Evolutionary conservation across 2,329 filamentous ascomycete genomes (phyloP), one percentile per base, ranked within the genome.

Genomic region (Parafenestella ontariensis): DNA sequence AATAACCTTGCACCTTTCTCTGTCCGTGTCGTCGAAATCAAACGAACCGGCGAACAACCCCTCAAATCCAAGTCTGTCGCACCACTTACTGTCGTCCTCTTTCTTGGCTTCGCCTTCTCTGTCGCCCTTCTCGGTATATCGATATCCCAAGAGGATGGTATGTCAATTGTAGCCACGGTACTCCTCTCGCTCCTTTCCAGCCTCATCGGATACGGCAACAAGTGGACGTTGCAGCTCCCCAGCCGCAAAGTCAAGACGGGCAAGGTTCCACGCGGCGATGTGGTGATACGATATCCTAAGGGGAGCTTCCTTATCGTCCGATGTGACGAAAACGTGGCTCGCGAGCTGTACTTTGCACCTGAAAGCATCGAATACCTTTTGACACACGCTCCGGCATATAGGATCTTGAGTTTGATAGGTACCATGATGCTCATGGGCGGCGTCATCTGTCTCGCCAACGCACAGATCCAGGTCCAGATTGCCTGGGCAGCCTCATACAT

Each of bases 341-440:
- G 81, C 13, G 80, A 83, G 58, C 70, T 83, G 0, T 83, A 80
- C 62, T 83, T 83, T 56, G 80, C 81, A 3, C 81, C 80, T 0
- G 81, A 82, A 60, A 74, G 77, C 41, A 81, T 83, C 49, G 66
- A 79, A 10, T 83, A 83, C 59, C 59, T 73, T 15, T 62, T 83
- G 20, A 64, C 73, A 26, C 68, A 76, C 50, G 74, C 73, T 0
- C 68, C 73, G 2, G 66, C 72, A 4, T 82, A 82, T 58, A 73
- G 81, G 21, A 65, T 81, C 8, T 70, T 83, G 11, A 80, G 80
- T n/a, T 66, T 83, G 20, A 59, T 81, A 3, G 81, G 79, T 56
- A 83, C 81, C 5, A 68, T 82, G 41, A 73, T 83, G 69, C 76
- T 83, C 44, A 83, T 83, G 81, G 73, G 79, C 33, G 81, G 81